These are phyloP conservation scores for Saccharata proteae DNA, from an alignment of 2,329 filamentous ascomycete genomes.

Conservation along the genomic window DNA sequence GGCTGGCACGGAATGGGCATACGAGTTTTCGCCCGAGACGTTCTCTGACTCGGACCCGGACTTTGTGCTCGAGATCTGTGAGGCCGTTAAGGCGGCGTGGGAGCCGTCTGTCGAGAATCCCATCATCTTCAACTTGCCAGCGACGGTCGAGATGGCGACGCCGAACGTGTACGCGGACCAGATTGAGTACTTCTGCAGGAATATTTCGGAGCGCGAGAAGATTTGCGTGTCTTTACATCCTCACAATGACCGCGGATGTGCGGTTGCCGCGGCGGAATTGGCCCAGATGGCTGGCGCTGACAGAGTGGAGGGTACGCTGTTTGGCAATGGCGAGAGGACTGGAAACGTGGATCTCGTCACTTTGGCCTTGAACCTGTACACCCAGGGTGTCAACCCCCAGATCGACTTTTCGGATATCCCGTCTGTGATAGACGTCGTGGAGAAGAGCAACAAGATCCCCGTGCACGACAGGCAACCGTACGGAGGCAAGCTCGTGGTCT, in stretches of 20 bases:
- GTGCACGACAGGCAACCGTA: slow-evolving; percentile 85
- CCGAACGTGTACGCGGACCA: slow-evolving; percentile 94
- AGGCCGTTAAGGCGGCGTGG: slow-evolving; percentile 92
- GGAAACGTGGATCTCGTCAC: slow-evolving; percentile 94
- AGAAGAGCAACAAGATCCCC: slow-evolving; percentile 89
- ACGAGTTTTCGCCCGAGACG: slow-evolving; percentile 74
- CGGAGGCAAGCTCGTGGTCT: slow-evolving; percentile 81
- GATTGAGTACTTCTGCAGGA: slow-evolving; percentile 86
- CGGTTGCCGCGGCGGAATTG: slow-evolving; percentile 78
- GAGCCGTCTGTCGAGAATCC: slow-evolving; percentile 64
- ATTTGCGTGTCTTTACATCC: slow-evolving; percentile 82
- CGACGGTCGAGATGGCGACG: slow-evolving; percentile 89
- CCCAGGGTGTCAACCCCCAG: slow-evolving; percentile 72
- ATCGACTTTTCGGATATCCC: slow-evolving; percentile 89
- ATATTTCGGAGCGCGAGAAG: slow-evolving; percentile 76
- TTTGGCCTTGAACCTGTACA: slow-evolving; percentile 85
- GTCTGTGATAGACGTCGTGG: slow-evolving; percentile 75
- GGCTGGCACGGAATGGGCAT: slow-evolving; percentile 55
- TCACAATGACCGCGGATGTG: slow-evolving; percentile 89
- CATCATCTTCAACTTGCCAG: slow-evolving; percentile 94
- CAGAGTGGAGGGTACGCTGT: slow-evolving; percentile 84
- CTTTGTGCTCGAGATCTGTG: slow-evolving; percentile 71
- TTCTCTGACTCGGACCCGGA: slow-evolving; percentile 87
- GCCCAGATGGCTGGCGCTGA: slow-evolving; percentile 95
- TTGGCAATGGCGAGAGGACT: slow-evolving; percentile 90